Percentiles rank a stretch among this genome's conserved stretches.
These are phyloP conservation scores for Tricholoma sp. DNA, from an alignment of 768 basidiomycete species.

Conservation along the genomic window DNA sequence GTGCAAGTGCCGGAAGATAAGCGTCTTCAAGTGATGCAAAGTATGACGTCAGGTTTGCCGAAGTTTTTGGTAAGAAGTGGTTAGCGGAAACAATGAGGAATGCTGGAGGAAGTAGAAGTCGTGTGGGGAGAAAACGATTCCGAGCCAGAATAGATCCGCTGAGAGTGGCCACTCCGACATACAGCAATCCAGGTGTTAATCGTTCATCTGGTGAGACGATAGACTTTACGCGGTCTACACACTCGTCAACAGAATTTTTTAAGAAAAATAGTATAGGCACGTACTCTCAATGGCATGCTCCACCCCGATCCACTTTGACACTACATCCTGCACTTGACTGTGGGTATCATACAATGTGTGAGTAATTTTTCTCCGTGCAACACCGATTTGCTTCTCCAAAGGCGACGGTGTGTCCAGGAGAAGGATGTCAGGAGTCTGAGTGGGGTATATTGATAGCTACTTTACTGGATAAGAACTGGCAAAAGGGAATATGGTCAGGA, in stretches of 20 bases:
- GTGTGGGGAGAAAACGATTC: conserved; percentile 62
- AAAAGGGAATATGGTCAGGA: background rate
- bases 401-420: conserved; percentile 74
- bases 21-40: conserved; percentile 62
- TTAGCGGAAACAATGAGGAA: conserved; percentile 64
- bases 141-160: conserved; percentile 85
- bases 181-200: conserved; percentile 85
- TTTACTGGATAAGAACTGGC: background rate
- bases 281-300: conserved; percentile 83
- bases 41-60: conserved; percentile 63
- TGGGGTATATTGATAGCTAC: conserved; percentile 86
- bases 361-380: conserved; percentile 56
- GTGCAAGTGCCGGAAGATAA: conserved; percentile 63
- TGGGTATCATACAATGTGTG: conserved; percentile 53
- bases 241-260: background rate
- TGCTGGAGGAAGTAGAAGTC: conserved; percentile 70
- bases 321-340: conserved; percentile 61
- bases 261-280: conserved; percentile 23
- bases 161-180: conserved; percentile 84
- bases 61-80: conserved; percentile 86
- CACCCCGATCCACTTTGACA: conserved; percentile 79
- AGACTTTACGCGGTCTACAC: conserved; percentile 72
- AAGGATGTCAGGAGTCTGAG: conserved; percentile 52
- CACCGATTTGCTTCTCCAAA: conserved; percentile 74
- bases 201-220: conserved; percentile 77